Percentiles rank a stretch among this genome's conserved stretches.
Conservation (phyloP, 441 rosid genomes). For the Francoa sonchifolia region DNA sequence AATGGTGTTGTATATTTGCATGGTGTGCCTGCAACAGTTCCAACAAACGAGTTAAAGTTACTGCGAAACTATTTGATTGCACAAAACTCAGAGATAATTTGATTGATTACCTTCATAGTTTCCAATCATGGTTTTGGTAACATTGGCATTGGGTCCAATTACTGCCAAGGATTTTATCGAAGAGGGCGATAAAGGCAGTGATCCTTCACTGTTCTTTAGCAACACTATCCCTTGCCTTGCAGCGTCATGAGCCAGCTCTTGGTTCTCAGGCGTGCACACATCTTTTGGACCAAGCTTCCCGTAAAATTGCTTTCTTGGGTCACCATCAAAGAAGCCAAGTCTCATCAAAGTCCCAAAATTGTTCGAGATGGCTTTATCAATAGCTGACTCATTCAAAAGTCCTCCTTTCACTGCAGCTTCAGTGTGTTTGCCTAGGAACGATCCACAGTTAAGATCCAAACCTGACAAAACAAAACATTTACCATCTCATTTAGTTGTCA, state of each 20-base stretch:
- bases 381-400: conserved; percentile 33
- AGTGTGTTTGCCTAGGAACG: conserved; percentile 55
- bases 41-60: too few relatives aligned
- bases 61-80: background rate
- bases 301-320: conserved; percentile 55
- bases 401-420: conserved; percentile 60
- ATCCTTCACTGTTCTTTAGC: conserved; percentile 48
- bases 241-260: conserved; percentile 65
- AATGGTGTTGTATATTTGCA: conserved; percentile 73
- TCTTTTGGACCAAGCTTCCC: conserved; percentile 79
- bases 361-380: conserved; percentile 52
- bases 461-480: conserved; percentile 21
- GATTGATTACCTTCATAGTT: conserved; percentile 51
- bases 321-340: conserved; percentile 79
- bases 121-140: conserved; percentile 81
- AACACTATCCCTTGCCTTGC: conserved; percentile 88
- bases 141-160: conserved; percentile 88
- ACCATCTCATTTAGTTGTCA: too few relatives aligned
- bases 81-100: background rate
- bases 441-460: conserved; percentile 65
- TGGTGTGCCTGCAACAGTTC: conserved; percentile 37
- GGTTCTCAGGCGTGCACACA: conserved; percentile 55
- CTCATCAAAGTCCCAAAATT: conserved; percentile 72
- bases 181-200: conserved; percentile 49
- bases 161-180: conserved; percentile 53